Evolutionary conservation across 106 monocot species (phyloP).

Genomic region (Vanilla planifolia): DNA sequence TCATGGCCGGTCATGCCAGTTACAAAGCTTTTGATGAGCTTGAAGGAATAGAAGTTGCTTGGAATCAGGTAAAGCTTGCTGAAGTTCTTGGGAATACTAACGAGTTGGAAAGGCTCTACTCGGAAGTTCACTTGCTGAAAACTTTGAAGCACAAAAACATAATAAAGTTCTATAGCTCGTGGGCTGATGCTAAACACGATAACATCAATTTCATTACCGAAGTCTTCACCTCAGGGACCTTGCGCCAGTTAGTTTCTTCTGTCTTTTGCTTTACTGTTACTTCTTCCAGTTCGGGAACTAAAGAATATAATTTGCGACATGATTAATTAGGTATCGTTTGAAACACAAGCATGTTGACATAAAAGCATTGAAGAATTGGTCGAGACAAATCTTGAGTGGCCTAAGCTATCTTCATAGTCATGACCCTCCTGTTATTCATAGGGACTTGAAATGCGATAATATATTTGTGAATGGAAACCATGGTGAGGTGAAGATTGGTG

Average conservation of each 20-base stretch:
- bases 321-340: constrained; percentile 45
- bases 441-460: constrained; percentile 75
- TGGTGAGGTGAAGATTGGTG: constrained; percentile 79
- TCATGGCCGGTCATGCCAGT: constrained; percentile 11
- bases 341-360: constrained; percentile 56
- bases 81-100: constrained; percentile 31
- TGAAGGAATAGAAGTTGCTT: constrained; percentile 76
- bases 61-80: constrained; percentile 66
- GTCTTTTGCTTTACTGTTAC: not conserved
- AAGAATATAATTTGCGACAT: too few relatives aligned
- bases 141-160: constrained; percentile 70
- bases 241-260: constrained; percentile 44
- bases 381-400: constrained; percentile 53
- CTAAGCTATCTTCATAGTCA: constrained; percentile 66
- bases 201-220: constrained; percentile 70
- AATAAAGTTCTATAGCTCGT: constrained; percentile 60
- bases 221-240: constrained; percentile 70
- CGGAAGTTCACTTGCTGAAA: constrained; percentile 64
- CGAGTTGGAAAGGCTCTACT: constrained; percentile 49
- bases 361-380: constrained; percentile 68
- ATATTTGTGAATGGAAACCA: constrained; percentile 75
- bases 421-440: constrained; percentile 62
- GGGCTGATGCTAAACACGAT: constrained; percentile 40
- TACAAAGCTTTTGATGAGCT: constrained; percentile 66
- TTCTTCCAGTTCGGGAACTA: not conserved